Conservation (phyloP, 106 monocot species). For the Amphibolis antarctica region DNA sequence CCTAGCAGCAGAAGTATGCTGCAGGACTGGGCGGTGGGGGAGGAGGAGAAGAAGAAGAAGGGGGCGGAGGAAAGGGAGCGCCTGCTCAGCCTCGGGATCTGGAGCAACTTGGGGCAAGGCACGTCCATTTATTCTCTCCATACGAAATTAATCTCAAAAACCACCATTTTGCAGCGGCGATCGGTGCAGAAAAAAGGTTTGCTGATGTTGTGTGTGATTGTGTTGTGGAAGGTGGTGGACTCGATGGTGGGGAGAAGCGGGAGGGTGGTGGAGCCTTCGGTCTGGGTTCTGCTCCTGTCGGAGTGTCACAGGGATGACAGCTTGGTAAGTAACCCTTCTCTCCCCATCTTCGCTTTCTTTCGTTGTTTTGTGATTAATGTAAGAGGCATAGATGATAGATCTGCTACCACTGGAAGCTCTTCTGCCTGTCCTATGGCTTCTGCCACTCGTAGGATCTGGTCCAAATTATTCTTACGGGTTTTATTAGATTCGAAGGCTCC, state of each 20-base stretch:
- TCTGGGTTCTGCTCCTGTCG: neutral
- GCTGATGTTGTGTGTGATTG: neutral
- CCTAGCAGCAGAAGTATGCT: neutral
- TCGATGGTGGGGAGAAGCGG: neutral
- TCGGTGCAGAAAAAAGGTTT: neutral
- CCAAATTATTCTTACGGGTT: too few species aligned
- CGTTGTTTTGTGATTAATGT: too few species aligned
- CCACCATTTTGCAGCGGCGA: neutral
- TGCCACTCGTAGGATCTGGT: too few species aligned
- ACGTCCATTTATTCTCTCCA: neutral
- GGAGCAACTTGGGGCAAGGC: neutral
- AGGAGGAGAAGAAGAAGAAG: neutral
- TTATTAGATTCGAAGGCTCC: too few species aligned
- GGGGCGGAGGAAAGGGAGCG: neutral
- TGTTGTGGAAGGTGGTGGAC: neutral
- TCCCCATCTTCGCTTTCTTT: too few species aligned
- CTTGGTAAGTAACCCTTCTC: too few species aligned
- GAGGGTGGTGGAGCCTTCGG: neutral
- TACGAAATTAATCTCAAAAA: neutral
- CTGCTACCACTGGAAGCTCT: too few species aligned
- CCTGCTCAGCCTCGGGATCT: neutral
- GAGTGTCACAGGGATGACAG: conserved; percentile 7
- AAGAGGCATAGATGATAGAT: too few species aligned
- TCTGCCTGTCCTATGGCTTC: too few species aligned
- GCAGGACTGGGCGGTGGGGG: neutral